Evolutionary conservation across 2,329 filamentous ascomycete genomes (phyloP), one percentile per base, ranked within the genome.

Genomic region (Colletotrichum limetticola): DNA sequence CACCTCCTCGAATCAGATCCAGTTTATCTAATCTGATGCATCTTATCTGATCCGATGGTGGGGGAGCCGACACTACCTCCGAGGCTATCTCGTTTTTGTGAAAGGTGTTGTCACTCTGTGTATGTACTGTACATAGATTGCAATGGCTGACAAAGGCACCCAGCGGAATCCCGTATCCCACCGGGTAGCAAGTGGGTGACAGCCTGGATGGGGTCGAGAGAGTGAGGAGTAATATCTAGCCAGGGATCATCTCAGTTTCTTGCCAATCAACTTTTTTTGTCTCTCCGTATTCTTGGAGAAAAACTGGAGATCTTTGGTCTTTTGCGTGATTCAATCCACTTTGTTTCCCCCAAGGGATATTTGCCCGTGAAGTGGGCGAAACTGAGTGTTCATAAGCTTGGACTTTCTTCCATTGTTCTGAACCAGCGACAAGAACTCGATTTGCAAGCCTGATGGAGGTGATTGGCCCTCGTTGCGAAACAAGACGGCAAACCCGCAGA

Each of bases 11-110:
- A 72, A 68, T 58, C 37, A 68, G 37, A 42, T 42, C 28, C n/a
- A 14, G 12, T 49, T 68, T 46, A 67, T 68, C 69, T 72, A 72
- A 72, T 72, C 69, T 68, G 69, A 68, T 68, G 37, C 37, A 71
- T 71, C 64, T 68, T 68, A 72, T 68, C 69, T 68, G 65, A 72
- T 62, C 35, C 16, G 26, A 30, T 16, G 26, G 37, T 52, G 7
- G 8, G 24, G 42, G 42, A 42, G 61, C 64, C 57, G 49, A 71
- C 37, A 24, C 35, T 14, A 37, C 63, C 46, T 67, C 68, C 53
- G 67, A 66, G 58, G 53, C n/a, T 22, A 66, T 30, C 37, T 57
- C 64, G 49, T 19, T 55, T 55, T 19, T 14, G 28, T 30, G 59
- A 70, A 19, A 19, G 37, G 37, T 49, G 42, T 22, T 49, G 42